A percentile compares a stretch with the other conserved stretches of the same genome.
Evolutionary conservation across 257 asterid species (phyloP).

Genomic region (Solanum dulcamara): DNA sequence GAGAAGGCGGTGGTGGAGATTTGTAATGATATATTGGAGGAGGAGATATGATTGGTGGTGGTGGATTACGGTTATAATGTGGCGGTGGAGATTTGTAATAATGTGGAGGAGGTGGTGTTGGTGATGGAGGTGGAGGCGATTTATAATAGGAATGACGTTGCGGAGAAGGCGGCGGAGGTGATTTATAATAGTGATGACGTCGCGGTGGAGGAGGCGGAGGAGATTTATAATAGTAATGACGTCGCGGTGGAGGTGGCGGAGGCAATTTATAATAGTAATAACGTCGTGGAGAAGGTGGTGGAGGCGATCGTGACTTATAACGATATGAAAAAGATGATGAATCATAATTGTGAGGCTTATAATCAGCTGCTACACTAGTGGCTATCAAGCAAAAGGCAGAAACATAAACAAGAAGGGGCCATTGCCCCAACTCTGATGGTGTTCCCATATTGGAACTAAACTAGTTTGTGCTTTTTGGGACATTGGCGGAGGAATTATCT

Average conservation of each 20-base stretch:
- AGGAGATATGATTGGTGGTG: too few species aligned
- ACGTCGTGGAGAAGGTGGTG: not conserved
- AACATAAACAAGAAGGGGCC: not conserved
- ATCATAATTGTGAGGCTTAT: not conserved
- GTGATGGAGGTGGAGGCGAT: not conserved
- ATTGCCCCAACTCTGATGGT: not conserved
- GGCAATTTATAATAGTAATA: not conserved
- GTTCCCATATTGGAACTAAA: not conserved
- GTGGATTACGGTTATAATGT: too few species aligned
- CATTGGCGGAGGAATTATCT: not conserved
- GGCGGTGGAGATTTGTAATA: not conserved
- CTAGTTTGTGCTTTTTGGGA: not conserved
- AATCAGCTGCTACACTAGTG: not conserved
- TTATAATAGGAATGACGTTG: not conserved
- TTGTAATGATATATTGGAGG: too few species aligned
- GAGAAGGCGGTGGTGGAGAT: not conserved
- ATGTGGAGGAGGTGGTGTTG: not conserved
- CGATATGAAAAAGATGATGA: not conserved
- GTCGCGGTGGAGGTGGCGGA: not conserved
- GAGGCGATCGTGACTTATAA: not conserved
- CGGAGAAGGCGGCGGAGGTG: not conserved
- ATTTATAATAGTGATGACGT: not conserved
- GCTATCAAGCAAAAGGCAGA: not conserved
- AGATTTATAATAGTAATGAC: not conserved
- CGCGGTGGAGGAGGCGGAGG: not conserved